Evolutionary conservation across 495 filamentous ascomycete genomes (phyloP).

Genomic region (Monascus purpureus): DNA sequence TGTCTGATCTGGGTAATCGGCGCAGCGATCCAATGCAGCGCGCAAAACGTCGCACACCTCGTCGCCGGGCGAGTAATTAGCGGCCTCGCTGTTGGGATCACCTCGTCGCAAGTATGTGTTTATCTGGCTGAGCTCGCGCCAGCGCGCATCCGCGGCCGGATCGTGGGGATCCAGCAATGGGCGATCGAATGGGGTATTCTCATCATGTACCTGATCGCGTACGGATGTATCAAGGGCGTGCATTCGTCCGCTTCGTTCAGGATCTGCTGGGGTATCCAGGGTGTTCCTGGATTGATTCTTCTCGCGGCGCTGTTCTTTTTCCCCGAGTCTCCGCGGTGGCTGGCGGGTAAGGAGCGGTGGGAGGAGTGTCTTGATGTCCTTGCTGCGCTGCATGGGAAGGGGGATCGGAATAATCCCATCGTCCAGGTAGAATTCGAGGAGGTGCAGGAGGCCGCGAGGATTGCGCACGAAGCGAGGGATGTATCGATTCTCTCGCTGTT

Average conservation of each 20-base stretch:
- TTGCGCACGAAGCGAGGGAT: conserved; percentile 36
- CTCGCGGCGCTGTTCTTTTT: conserved; percentile 54
- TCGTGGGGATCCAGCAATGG: conserved; percentile 64
- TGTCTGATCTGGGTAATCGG: conserved; percentile 60
- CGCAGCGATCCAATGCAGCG: conserved; percentile 50
- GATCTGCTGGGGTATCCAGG: conserved; percentile 61
- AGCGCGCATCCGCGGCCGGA: conserved; percentile 49
- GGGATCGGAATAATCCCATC: conserved; percentile 47
- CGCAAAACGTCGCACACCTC: conserved; percentile 44
- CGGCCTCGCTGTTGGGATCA: conserved; percentile 60
- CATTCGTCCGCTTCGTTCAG: conserved; percentile 44
- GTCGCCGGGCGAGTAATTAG: conserved; percentile 60
- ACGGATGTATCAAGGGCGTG: conserved; percentile 45
- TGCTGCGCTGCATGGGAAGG: conserved; percentile 55
- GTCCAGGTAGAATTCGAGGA: conserved; percentile 65
- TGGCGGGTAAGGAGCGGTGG: conserved; percentile 52
- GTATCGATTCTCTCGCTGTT: conserved; percentile 44
- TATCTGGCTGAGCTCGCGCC: conserved; percentile 64
- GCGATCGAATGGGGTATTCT: conserved; percentile 61
- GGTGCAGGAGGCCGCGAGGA: conserved; percentile 44
- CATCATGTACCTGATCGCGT: conserved; percentile 47
- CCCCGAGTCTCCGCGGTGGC: conserved; percentile 58
- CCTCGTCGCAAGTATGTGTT: conserved; percentile 68
- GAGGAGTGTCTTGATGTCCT: conserved; percentile 54
- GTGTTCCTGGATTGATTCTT: conserved; percentile 49